Percentiles rank a stretch among this genome's conserved stretches.
Conservation (phyloP, 441 rosid species). For the Populus tomentosa region DNA sequence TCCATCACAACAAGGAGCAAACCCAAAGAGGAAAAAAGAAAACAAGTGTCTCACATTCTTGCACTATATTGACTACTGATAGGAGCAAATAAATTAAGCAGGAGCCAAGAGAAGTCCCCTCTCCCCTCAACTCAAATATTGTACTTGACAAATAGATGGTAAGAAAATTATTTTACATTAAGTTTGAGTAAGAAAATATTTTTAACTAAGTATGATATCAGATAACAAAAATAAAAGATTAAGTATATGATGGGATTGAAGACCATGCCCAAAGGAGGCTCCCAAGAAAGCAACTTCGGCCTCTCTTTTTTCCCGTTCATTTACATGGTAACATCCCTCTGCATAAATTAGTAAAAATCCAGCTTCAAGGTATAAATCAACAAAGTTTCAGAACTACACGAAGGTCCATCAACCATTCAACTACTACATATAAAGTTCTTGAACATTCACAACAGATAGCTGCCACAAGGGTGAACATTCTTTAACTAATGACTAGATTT, state of each 20-base stretch:
- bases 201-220: not conserved
- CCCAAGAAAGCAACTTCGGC: not conserved
- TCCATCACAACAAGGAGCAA: not conserved
- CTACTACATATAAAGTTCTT: not conserved
- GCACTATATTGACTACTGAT: not conserved
- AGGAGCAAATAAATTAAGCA: not conserved
- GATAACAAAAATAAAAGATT: not conserved
- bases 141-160: not conserved
- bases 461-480: not conserved
- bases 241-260: not conserved
- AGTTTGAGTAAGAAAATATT: not conserved
- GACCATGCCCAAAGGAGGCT: not conserved
- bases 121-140: not conserved
- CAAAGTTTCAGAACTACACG: not conserved
- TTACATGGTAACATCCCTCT: not conserved
- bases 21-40: not conserved
- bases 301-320: not conserved
- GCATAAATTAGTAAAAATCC: not conserved
- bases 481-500: not conserved
- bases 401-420: not conserved
- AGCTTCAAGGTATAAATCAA: not conserved
- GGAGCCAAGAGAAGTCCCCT: not conserved
- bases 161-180: not conserved
- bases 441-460: not conserved
- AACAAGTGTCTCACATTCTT: not conserved